phyloP scores from a whole-genome alignment of 2,329 filamentous ascomycete genomes.

The Fusarium duplospermum region DNA sequence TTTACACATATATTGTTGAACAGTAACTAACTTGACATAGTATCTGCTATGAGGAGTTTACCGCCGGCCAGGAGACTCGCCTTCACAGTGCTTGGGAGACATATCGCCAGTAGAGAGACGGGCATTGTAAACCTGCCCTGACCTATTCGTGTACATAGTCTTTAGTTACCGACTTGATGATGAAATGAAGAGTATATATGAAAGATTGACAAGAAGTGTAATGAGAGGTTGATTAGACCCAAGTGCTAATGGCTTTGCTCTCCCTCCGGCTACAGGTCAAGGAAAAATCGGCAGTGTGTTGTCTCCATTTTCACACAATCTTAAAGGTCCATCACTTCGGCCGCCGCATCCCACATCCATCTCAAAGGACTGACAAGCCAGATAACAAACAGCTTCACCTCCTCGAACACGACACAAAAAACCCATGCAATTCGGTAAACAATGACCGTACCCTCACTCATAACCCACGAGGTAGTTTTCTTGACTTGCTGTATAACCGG shows the following conservation, averaged over 20 bases:
- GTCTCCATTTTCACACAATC: not conserved
- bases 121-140: not conserved
- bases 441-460: not conserved
- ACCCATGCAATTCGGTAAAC: not conserved
- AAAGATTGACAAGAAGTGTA: not conserved
- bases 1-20: rapidly evolving
- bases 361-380: not conserved
- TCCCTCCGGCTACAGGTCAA: not conserved
- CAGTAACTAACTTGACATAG: not conserved
- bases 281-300: not conserved
- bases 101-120: slow-evolving; percentile 23
- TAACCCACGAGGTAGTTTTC: not conserved
- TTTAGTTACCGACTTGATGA: not conserved
- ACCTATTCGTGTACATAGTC: not conserved
- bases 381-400: not conserved
- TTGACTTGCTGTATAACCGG: not conserved
- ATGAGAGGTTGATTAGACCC: not conserved
- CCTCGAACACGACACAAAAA: not conserved
- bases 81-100: slow-evolving; percentile 38
- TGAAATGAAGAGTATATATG: not conserved
- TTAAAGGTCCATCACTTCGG: not conserved
- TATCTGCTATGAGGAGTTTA: slow-evolving; percentile 41
- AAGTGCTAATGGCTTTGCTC: not conserved
- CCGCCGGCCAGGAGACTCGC: slow-evolving; percentile 35
- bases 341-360: not conserved